These are phyloP conservation scores for Aphanomyces cochlioides DNA, from an alignment of 352 stramenopile species.

Conservation along the genomic window DNA sequence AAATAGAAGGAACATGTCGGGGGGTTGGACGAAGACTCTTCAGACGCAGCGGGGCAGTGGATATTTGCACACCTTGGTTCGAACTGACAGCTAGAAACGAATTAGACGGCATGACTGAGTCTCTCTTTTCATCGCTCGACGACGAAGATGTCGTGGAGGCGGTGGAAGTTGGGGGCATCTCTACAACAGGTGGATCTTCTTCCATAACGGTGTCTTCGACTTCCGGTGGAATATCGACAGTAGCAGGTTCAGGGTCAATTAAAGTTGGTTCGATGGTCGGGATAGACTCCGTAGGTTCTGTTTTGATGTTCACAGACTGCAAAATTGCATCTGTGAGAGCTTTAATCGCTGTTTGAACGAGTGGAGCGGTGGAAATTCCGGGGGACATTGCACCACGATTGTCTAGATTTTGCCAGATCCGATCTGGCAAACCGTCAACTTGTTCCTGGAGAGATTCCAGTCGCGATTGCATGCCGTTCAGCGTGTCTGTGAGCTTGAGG, in stretches of 20 bases:
- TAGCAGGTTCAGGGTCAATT: neutral
- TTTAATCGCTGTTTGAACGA: slow-evolving; percentile 2
- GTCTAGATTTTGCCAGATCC: neutral
- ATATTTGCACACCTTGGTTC: too few species aligned
- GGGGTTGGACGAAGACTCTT: neutral
- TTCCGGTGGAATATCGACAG: too few species aligned
- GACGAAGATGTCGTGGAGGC: too few species aligned
- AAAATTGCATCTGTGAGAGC: neutral
- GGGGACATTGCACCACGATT: neutral
- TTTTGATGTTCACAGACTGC: neutral
- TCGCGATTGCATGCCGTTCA: neutral
- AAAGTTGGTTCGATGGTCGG: neutral
- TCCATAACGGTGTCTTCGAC: too few species aligned
- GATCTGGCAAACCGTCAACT: neutral
- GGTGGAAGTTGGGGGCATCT: too few species aligned
- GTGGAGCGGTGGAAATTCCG: neutral
- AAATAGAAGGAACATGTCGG: neutral
- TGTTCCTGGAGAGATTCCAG: neutral
- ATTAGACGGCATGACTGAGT: too few species aligned
- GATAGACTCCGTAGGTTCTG: neutral
- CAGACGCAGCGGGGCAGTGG: too few species aligned
- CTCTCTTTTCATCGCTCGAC: too few species aligned
- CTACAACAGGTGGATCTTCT: too few species aligned
- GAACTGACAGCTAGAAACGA: too few species aligned
- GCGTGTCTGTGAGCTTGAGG: neutral